A percentile compares a stretch with the other conserved stretches of the same genome.
phyloP scores from a whole-genome alignment of 2,329 filamentous ascomycete genomes.

The Cladophialophora psammophila region DNA sequence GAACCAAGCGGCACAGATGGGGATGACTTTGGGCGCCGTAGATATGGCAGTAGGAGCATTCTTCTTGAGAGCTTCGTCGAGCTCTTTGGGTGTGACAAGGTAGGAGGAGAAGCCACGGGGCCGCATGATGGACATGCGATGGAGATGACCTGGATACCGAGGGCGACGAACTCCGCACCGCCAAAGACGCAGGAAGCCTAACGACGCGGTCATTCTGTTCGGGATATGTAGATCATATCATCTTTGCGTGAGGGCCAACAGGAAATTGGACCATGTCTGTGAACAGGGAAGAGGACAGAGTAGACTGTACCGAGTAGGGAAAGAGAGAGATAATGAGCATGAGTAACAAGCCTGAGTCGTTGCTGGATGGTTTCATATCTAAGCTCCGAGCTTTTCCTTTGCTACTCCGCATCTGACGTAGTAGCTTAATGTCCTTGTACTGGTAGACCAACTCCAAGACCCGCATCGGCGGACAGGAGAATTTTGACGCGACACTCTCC shows the following conservation, averaged over 20 bases:
- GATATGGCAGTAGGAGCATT: constrained; percentile 81
- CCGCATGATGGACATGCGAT: constrained; percentile 43
- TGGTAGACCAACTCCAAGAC: too few relatives aligned
- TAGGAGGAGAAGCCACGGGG: constrained; percentile 73
- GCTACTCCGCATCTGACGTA: constrained; percentile 24
- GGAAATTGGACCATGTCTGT: background rate
- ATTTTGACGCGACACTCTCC: constrained; percentile 6
- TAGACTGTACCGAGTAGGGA: constrained; percentile 28
- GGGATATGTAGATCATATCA: constrained; percentile 15
- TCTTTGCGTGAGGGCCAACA: constrained; percentile 4
- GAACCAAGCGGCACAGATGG: constrained; percentile 94
- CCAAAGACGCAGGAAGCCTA: constrained; percentile 21
- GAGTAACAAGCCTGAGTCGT: constrained; percentile 11
- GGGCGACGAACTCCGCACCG: constrained; percentile 23
- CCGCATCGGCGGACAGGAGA: constrained; percentile 1
- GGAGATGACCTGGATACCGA: constrained; percentile 39
- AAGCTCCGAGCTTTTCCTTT: constrained; percentile 26
- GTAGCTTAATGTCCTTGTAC: too few relatives aligned
- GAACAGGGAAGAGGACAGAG: background rate
- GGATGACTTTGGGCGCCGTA: constrained; percentile 81
- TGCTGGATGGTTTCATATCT: constrained; percentile 19
- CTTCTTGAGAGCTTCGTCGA: constrained; percentile 80
- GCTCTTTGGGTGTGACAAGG: constrained; percentile 83
- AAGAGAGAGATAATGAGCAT: constrained; percentile 7
- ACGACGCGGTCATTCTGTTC: constrained; percentile 17